Conservation (phyloP, 2,329 filamentous ascomycete genomes). For the Cercospora berteroae region DNA sequence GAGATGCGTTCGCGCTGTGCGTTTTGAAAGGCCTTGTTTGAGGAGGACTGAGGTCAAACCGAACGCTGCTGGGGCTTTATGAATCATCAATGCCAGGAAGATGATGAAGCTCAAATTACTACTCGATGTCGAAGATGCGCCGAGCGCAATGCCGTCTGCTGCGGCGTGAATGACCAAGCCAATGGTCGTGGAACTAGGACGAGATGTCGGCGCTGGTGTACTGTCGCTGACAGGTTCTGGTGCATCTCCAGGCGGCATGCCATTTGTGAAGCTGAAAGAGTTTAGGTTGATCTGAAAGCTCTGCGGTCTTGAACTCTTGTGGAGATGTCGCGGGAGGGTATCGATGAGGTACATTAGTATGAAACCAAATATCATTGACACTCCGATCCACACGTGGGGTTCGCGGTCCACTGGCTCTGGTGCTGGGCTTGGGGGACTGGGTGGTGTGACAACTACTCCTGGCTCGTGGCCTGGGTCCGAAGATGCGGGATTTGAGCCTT, state of each 20-base stretch:
- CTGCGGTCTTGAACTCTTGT: slow-evolving; percentile 51
- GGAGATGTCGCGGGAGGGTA: slow-evolving; percentile 71
- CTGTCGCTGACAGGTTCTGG: slow-evolving; percentile 24
- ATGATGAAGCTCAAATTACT: slow-evolving; percentile 83
- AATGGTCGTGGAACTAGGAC: slow-evolving; percentile 62
- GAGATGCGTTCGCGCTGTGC: slow-evolving; percentile 78
- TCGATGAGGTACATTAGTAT: slow-evolving; percentile 97
- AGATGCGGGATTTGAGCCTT: slow-evolving; percentile 14
- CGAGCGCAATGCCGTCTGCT: slow-evolving; percentile 92
- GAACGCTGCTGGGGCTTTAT: slow-evolving; percentile 91
- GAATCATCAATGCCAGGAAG: slow-evolving; percentile 94
- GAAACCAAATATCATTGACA: slow-evolving; percentile 84
- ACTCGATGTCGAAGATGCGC: slow-evolving; percentile 70
- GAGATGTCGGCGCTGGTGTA: slow-evolving; percentile 15
- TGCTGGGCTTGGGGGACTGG: neutral
- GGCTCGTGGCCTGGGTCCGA: slow-evolving; percentile 23
- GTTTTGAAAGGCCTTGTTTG: slow-evolving; percentile 86
- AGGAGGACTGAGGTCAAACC: slow-evolving; percentile 86
- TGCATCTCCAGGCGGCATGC: slow-evolving; percentile 17
- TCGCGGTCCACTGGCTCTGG: slow-evolving; percentile 39
- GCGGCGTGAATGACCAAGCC: slow-evolving; percentile 95
- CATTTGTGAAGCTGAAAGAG: slow-evolving; percentile 57
- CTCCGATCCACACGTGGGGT: slow-evolving; percentile 77
- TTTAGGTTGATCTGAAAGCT: slow-evolving; percentile 87
- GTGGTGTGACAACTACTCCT: neutral